Evolutionary conservation across 2,329 filamentous ascomycete genomes (phyloP).

Genomic region (Cercospora sp.): DNA sequence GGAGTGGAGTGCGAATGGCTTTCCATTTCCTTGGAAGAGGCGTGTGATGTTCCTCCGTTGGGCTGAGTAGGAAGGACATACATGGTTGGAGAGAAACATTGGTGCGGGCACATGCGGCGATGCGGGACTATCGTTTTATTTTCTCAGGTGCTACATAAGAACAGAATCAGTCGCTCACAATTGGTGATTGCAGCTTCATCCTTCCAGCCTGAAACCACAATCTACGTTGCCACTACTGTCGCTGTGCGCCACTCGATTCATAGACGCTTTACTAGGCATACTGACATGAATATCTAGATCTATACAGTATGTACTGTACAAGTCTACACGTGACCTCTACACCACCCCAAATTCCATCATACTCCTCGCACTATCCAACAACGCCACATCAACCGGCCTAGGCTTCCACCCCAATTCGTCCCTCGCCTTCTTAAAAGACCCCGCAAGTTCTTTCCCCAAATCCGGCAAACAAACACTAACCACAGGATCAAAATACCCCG

Average conservation of each 20-base stretch:
- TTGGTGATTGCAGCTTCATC: neutral
- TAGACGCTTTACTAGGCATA: neutral
- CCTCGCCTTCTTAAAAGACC: slow-evolving; percentile 22
- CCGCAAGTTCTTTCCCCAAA: slow-evolving; percentile 25
- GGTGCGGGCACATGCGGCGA: neutral
- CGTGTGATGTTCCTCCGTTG: neutral
- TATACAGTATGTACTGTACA: neutral
- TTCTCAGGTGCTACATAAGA: neutral
- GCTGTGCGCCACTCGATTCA: neutral
- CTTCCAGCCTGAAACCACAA: neutral
- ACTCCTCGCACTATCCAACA: slow-evolving; percentile 24
- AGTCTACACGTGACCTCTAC: neutral
- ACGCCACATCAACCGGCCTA: slow-evolving; percentile 20
- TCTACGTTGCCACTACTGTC: neutral
- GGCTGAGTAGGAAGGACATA: neutral
- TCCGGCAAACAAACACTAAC: slow-evolving; percentile 26
- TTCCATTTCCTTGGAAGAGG: neutral
- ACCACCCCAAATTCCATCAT: slow-evolving; percentile 23
- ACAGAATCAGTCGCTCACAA: neutral
- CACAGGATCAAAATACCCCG: slow-evolving; percentile 26
- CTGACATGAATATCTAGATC: neutral
- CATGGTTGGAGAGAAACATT: neutral
- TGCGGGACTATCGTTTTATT: neutral
- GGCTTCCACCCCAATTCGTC: slow-evolving; percentile 22
- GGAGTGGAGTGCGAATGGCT: neutral